Percentiles rank a stretch among this genome's conserved stretches.
phyloP scores from a whole-genome alignment of 164 flowering plant genomes.

The Cinnamomum chago region DNA sequence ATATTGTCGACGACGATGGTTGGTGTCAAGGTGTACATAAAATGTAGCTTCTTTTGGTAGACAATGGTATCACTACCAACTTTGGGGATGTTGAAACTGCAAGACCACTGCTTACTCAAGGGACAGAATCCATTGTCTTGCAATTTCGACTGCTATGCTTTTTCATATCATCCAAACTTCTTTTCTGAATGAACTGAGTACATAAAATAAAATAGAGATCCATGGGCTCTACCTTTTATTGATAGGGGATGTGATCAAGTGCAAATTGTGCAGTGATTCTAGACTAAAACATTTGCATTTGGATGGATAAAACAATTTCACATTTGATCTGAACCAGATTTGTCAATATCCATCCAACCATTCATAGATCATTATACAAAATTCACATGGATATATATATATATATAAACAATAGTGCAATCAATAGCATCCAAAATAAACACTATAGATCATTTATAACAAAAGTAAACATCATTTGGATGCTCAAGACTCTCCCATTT shows the following conservation, averaged over 20 bases:
- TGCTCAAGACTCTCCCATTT: too few relatives aligned
- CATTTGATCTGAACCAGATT: background rate
- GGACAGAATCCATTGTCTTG: background rate
- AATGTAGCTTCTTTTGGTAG: background rate
- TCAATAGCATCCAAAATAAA: too few relatives aligned
- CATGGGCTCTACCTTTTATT: background rate
- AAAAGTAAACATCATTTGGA: too few relatives aligned
- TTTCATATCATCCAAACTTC: background rate
- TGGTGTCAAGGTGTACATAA: background rate
- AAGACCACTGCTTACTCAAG: background rate
- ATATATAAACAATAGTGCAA: too few relatives aligned
- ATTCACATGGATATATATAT: too few relatives aligned
- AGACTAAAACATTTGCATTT: background rate
- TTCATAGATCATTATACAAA: too few relatives aligned
- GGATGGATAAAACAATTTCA: background rate
- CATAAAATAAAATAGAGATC: background rate
- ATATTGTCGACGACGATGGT: background rate
- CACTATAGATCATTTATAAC: too few relatives aligned
- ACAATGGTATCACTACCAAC: background rate
- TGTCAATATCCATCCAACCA: too few relatives aligned
- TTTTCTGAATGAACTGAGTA: background rate
- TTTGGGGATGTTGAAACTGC: background rate
- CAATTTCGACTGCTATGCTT: background rate
- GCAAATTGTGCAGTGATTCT: background rate
- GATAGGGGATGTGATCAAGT: background rate